Evolutionary conservation across 148 eudicot genomes (phyloP).

Genomic region (Camellia lanceoleosa): DNA sequence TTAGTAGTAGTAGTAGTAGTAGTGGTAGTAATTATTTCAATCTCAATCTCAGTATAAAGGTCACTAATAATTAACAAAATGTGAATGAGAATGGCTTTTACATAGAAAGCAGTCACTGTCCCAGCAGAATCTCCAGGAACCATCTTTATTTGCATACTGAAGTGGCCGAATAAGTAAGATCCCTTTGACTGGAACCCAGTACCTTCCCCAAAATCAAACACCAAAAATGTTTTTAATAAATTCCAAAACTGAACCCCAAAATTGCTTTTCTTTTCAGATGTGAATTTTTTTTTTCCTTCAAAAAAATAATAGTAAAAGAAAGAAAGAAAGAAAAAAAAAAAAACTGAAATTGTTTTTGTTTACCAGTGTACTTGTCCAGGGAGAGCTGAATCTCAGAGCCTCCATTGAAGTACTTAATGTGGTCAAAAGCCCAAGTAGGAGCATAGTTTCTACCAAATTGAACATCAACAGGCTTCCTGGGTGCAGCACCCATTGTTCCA

Average conservation of each 20-base stretch:
- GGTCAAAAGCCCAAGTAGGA: constrained; percentile 86
- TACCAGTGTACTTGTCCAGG: constrained; percentile 71
- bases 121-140: constrained; percentile 32
- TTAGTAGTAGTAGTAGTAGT: too few relatives aligned
- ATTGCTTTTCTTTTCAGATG: too few relatives aligned
- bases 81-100: constrained; percentile 4
- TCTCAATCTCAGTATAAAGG: not conserved
- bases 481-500: constrained; percentile 38
- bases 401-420: constrained; percentile 69
- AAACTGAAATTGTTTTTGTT: not conserved
- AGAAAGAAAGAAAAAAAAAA: too few relatives aligned
- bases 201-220: constrained; percentile 6
- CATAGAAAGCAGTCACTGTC: constrained; percentile 30
- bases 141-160: constrained; percentile 29
- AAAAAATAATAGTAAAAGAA: not conserved
- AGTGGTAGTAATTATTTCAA: too few relatives aligned
- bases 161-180: constrained; percentile 26
- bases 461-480: constrained; percentile 51
- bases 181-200: constrained; percentile 34
- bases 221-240: not conserved
- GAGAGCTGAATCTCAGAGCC: constrained; percentile 61
- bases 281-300: not conserved
- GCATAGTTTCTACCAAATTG: constrained; percentile 65
- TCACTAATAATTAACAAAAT: not conserved
- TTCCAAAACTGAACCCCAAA: not conserved